phyloP scores from a whole-genome alignment of 2,329 filamentous ascomycete genomes.

The Fonsecaea pedrosoi region DNA sequence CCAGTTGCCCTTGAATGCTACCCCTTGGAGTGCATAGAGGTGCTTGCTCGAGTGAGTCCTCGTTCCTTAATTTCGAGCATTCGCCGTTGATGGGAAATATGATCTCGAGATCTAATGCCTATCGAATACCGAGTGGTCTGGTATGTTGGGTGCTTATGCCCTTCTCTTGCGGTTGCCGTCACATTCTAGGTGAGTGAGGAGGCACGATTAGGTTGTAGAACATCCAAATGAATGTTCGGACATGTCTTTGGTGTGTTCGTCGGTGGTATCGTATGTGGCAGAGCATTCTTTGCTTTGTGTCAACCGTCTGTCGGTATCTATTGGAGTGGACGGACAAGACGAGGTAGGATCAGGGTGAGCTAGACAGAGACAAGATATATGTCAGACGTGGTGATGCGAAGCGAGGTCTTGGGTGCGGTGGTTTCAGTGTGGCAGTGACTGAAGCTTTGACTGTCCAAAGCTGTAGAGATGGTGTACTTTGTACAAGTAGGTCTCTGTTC shows the following conservation, averaged over 20 bases:
- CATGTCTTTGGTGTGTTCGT: constrained; percentile 24
- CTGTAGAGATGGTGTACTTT: background rate
- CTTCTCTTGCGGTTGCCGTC: background rate
- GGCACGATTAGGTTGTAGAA: constrained; percentile 34
- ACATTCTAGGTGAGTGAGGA: constrained; percentile 30
- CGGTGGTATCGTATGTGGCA: constrained; percentile 15
- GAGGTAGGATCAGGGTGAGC: background rate
- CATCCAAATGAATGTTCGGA: constrained; percentile 31
- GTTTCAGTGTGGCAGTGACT: background rate
- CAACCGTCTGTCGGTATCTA: background rate
- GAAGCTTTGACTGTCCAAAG: background rate
- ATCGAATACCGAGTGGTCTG: background rate
- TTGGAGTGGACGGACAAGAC: background rate
- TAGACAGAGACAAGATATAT: background rate
- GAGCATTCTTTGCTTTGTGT: constrained; percentile 1
- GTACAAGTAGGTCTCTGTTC: background rate
- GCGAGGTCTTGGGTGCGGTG: background rate
- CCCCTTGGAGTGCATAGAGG: background rate
- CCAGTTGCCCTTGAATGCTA: background rate
- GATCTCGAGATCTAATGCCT: background rate
- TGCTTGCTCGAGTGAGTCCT: background rate
- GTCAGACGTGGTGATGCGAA: background rate
- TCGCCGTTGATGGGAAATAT: background rate
- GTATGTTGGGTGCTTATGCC: background rate
- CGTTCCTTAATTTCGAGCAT: background rate